These are phyloP conservation scores for Trichoderma arundinaceum DNA, from an alignment of 2,329 filamentous ascomycete species.

Conservation along the genomic window DNA sequence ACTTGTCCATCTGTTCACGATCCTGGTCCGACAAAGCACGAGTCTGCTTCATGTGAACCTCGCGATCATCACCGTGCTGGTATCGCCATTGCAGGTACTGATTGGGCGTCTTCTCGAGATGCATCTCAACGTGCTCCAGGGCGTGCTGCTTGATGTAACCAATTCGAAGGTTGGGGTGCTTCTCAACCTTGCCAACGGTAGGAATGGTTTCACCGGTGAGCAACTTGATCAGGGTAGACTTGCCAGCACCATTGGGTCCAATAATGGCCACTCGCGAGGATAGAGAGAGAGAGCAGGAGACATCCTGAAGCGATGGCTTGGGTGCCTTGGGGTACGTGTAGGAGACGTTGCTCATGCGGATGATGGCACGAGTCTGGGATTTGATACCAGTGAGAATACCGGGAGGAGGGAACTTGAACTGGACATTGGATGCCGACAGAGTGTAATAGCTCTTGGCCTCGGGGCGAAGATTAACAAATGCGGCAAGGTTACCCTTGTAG, in stretches of 20 bases:
- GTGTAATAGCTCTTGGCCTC: slow-evolving; percentile 99
- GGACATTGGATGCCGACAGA: slow-evolving; percentile 81
- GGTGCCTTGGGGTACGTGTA: slow-evolving; percentile 90
- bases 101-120: slow-evolving; percentile 98
- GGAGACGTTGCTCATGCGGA: slow-evolving; percentile 89
- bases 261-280: slow-evolving; percentile 96
- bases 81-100: slow-evolving; percentile 99
- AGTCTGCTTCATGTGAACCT: slow-evolving; percentile 97
- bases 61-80: slow-evolving; percentile 93
- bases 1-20: slow-evolving; percentile 88
- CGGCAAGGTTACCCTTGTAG: slow-evolving; percentile 81
- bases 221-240: slow-evolving; percentile 97
- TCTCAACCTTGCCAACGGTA: slow-evolving; percentile 85
- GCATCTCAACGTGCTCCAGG: slow-evolving; percentile 98
- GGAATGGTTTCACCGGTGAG: slow-evolving; percentile 91
- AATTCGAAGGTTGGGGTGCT: slow-evolving; percentile 97
- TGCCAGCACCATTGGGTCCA: slow-evolving; percentile 95
- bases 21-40: slow-evolving; percentile 86
- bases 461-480: slow-evolving; percentile 86
- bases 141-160: slow-evolving; percentile 99
- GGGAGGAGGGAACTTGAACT: slow-evolving; percentile 98
- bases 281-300: slow-evolving; percentile 84
- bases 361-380: slow-evolving; percentile 89
- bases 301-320: slow-evolving; percentile 86
- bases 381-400: slow-evolving; percentile 96